A percentile compares a stretch with the other conserved stretches of the same genome.
Evolutionary conservation across 2,329 filamentous ascomycete genomes (phyloP).

Genomic region (Scytalidium lignicola): DNA sequence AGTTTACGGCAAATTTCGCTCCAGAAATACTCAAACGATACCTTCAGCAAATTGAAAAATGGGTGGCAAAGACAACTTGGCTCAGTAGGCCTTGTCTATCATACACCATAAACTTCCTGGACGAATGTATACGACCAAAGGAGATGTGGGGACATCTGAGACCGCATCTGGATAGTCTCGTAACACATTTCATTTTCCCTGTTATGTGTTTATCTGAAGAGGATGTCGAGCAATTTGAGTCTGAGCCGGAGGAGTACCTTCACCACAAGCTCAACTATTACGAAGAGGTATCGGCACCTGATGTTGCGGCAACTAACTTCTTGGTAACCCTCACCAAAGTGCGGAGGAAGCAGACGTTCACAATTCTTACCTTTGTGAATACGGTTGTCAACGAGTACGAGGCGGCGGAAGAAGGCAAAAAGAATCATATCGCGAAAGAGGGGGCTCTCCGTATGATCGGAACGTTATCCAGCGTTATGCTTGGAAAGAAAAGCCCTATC

Average conservation of each 20-base stretch:
- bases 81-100: slow-evolving; percentile 90
- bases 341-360: slow-evolving; percentile 91
- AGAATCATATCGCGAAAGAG: slow-evolving; percentile 93
- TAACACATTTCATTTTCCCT: slow-evolving; percentile 93
- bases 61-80: slow-evolving; percentile 93
- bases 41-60: slow-evolving; percentile 90
- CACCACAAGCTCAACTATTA: slow-evolving; percentile 98
- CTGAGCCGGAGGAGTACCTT: slow-evolving; percentile 92
- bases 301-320: slow-evolving; percentile 95
- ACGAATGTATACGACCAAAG: slow-evolving; percentile 96
- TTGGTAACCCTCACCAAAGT: slow-evolving; percentile 90
- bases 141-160: slow-evolving; percentile 94
- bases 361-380: slow-evolving; percentile 92
- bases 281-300: slow-evolving; percentile 91
- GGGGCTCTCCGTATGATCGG: slow-evolving; percentile 96
- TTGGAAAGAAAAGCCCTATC: slow-evolving; percentile 97
- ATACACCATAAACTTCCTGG: slow-evolving; percentile 89
- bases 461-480: slow-evolving; percentile 85
- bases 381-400: slow-evolving; percentile 93
- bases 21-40: slow-evolving; percentile 96
- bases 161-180: slow-evolving; percentile 86
- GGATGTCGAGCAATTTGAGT: slow-evolving; percentile 88
- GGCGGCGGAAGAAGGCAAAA: slow-evolving; percentile 74
- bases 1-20: slow-evolving; percentile 85
- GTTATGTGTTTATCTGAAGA: slow-evolving; percentile 89